Evolutionary conservation across 345 rosid species (phyloP), one percentile per base, ranked within the genome.

Genomic region (Excoecaria cochinchinensis): DNA sequence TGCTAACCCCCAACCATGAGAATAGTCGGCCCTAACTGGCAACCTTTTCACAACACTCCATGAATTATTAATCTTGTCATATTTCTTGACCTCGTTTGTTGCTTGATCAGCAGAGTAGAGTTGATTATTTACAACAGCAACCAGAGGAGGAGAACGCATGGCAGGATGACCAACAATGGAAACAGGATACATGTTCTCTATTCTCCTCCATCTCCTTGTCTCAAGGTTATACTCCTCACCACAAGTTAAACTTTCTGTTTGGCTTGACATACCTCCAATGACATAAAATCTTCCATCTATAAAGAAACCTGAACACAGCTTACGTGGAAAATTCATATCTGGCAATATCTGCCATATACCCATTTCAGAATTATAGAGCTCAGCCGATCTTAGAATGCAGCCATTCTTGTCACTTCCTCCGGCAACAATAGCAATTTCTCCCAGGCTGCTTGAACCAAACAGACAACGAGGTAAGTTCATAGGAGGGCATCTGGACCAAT

Each of bases 231-330:
- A 85, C 76, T 85, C 88, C 78, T 85, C 88, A 6, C 86, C 88
- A 59, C 86, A 85, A 47, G 77, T 74, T 24, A 85, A 67, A 65
- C 79, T 24, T 36, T 74, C 80, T 1, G 73, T 79, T 31, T 65
- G 81, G 70, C 78, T 78, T 7, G 74, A 83, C 84, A 85, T 81
- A 57, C 88, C 88, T 3, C 88, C 85, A 8, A 85, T 61, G 40
- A 83, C 83, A 69, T 81, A 85, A 69, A 85, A 85, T 21, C 80
- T 85, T 53, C 84, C 84, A 16, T 85, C 88, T 84, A 85, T 85
- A 67, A 85, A 85, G 66, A 81, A 80, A 11, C 86, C 88, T 4
- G 88, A 85, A 77, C 84, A 81, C 58, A 85, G 70, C 68, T 79
- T 85, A 48, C 88, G 84, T 2, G 81, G 84, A 67, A 55, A 52